Percentiles rank a stretch among this genome's conserved stretches.
Conservation (phyloP, 257 asterid genomes). For the Solanum tacnaense region DNA sequence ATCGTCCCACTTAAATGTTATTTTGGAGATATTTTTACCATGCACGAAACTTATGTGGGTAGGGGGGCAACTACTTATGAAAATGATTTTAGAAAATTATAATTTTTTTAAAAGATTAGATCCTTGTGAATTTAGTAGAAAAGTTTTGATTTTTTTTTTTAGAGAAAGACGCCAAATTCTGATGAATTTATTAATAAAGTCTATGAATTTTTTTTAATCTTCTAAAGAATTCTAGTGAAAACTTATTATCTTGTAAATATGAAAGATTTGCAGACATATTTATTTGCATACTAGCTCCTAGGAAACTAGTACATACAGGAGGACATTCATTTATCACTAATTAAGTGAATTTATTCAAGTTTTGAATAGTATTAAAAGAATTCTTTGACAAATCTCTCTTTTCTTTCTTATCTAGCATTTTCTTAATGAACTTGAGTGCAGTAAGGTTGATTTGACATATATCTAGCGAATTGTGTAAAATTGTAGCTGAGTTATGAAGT, state of each 20-base stretch:
- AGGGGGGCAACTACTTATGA: background rate
- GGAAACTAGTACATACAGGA: background rate
- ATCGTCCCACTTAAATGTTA: background rate
- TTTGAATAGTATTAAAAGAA: background rate
- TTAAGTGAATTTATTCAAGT: background rate
- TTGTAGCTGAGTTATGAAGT: background rate
- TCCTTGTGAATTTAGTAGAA: background rate
- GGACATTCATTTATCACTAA: background rate
- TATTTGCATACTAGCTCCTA: background rate
- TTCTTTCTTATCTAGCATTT: background rate
- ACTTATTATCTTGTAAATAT: background rate
- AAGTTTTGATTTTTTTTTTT: background rate
- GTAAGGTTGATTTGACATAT: background rate
- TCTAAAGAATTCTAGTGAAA: background rate
- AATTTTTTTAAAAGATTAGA: background rate
- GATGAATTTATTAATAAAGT: background rate
- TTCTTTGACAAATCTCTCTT: background rate
- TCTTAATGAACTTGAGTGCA: background rate
- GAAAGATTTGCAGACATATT: background rate
- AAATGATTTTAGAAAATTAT: background rate
- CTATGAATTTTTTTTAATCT: rapidly evolving
- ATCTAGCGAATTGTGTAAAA: background rate
- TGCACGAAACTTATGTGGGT: background rate
- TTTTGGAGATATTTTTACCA: background rate
- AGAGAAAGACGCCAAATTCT: background rate